Base-by-base conservation (phyloP, 2,329 filamentous ascomycete genomes). In the Fusarium fujikuroi region DNA sequence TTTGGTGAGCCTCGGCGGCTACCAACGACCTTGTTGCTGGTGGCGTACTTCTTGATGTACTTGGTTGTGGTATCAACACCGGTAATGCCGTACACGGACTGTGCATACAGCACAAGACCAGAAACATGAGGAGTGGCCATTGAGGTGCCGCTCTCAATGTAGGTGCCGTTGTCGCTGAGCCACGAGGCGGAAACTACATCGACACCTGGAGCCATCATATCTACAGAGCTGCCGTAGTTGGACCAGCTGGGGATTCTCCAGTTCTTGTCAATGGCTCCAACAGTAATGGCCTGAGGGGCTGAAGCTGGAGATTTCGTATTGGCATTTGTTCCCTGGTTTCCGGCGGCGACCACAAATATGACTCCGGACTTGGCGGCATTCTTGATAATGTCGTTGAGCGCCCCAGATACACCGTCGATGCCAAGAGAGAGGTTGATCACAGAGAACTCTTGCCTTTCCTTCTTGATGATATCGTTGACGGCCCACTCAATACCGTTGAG, bases 71-170 rank as follows among this genome's bases (percentile, higher is more conserved):
- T 81, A 9, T 65, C 54, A 28, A 78, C 73, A 18, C 78, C 79
- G 50, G 74, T 77, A 30, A 79, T 54, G 25, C 82, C 81, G 63
- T 87, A 80, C 9, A 88, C 80, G 10, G 83, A 83, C 61, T 90
- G 81, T 42, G 83, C 79, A 77, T 85, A 85, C 18, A 84, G 79
- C n/a, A 75, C 88, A 23, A 92, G 82, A 30, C 90, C 91, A 40
- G 87, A 83, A 62, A 92, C 84, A 75, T 92, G 90, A 3, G 90
- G 90, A 3, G 84, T 81, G 11, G 90, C 88, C 90, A 92, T 92
- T 18, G 86, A 89, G 7, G 91, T 92, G 21, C 90, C 91, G 11
- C 83, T 86, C 75, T 90, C 84, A 46, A 78, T 83, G 64, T 83
- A 83, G 36, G 79, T 85, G 43, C 86, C 84, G 18, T 77, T 81